phyloP scores from a whole-genome alignment of 176 grass and related monocot species.

The Dactylis glomerata region DNA sequence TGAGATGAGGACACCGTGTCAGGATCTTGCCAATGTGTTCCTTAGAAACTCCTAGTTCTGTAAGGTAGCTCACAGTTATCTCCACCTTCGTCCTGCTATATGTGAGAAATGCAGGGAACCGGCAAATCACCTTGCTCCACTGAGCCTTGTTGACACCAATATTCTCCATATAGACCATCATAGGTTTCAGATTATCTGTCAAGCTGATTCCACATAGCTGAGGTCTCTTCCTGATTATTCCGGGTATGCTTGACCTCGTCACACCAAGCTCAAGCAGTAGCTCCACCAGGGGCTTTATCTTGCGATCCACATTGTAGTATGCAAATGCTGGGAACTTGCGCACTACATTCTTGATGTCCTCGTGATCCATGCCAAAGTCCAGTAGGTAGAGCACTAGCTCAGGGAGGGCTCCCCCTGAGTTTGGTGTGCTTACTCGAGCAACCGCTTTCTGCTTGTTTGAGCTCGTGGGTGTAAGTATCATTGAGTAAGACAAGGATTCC shows the following conservation, averaged over 20 bases:
- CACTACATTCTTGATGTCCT: conserved; percentile 57
- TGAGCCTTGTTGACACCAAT: conserved; percentile 72
- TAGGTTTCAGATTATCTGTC: conserved; percentile 89
- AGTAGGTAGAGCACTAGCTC: conserved; percentile 66
- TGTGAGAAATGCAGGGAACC: conserved; percentile 77
- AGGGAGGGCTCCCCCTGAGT: conserved; percentile 47
- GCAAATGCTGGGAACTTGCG: conserved; percentile 70
- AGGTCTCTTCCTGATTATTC: conserved; percentile 74
- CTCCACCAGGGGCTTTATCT: conserved; percentile 76
- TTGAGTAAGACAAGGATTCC: conserved; percentile 33
- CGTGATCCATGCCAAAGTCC: conserved; percentile 62
- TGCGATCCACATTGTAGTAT: conserved; percentile 75
- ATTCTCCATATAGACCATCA: conserved; percentile 82
- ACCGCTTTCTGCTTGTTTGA: conserved; percentile 77
- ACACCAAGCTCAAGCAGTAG: conserved; percentile 67
- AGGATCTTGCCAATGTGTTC: conserved; percentile 87
- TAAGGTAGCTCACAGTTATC: conserved; percentile 61
- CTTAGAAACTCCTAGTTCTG: conserved; percentile 71
- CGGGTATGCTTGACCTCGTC: conserved; percentile 62
- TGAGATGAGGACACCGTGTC: conserved; percentile 73
- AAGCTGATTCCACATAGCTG: conserved; percentile 89
- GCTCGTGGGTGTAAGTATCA: conserved; percentile 33
- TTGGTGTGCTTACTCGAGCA: conserved; percentile 53
- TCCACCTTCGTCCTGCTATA: conserved; percentile 85
- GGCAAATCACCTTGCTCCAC: conserved; percentile 84